Conservation (phyloP, 73 alveolate genomes). For the Tetrahymena elliotti region DNA sequence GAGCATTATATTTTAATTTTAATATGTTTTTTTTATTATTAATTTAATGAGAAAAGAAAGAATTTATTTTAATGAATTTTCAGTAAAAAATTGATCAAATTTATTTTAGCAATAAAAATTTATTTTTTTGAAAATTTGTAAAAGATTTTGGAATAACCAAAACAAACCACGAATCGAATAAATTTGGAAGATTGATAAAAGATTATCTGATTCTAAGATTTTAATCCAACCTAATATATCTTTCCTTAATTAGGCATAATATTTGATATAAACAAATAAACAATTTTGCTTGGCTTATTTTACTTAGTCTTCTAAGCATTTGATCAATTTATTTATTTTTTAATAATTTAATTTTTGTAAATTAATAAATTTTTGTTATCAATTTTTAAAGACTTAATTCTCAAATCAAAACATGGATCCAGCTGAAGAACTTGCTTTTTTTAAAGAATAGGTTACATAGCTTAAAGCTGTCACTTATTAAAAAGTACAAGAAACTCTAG, state of each 20-base stretch:
- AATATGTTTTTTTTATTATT: too few relatives aligned
- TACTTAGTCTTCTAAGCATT: background rate
- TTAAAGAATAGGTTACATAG: background rate
- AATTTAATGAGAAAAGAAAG: too few relatives aligned
- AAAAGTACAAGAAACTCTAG: background rate
- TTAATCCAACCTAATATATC: background rate
- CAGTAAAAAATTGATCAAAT: too few relatives aligned
- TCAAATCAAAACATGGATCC: background rate
- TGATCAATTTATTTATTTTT: background rate
- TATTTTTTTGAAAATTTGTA: background rate
- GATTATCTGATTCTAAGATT: background rate
- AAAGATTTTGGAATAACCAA: background rate
- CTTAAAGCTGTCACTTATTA: background rate
- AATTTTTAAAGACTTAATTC: background rate
- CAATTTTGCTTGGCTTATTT: background rate
- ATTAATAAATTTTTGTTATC: background rate
- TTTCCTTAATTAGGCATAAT: background rate
- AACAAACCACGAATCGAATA: background rate
- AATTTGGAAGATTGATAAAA: background rate
- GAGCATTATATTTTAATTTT: too few relatives aligned
- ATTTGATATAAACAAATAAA: background rate
- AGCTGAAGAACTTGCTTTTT: background rate
- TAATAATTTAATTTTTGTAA: background rate
- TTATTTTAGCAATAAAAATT: too few relatives aligned
- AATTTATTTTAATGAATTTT: too few relatives aligned